phyloP scores from a whole-genome alignment of 2,329 filamentous ascomycete genomes.

The Penicillium sp. region DNA sequence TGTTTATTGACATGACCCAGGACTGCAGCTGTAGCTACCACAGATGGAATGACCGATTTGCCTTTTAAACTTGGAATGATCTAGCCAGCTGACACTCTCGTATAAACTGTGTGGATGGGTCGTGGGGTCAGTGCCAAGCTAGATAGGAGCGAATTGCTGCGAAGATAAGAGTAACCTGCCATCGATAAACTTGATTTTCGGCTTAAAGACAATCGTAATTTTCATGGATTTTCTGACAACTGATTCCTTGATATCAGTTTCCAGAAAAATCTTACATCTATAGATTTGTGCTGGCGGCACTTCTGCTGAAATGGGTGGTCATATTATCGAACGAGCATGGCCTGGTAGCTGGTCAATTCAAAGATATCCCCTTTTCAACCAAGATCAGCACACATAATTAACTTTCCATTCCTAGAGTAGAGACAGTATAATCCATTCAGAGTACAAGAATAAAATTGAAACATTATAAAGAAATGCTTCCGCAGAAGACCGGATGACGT shows the following conservation, averaged over 20 bases:
- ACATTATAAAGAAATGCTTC: neutral
- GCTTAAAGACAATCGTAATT: too few species aligned
- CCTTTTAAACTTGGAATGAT: neutral
- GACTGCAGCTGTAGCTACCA: neutral
- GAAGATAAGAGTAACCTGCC: neutral
- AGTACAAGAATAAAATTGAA: neutral
- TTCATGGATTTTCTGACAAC: too few species aligned
- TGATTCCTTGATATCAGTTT: too few species aligned
- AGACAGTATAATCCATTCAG: neutral
- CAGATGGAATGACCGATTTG: neutral
- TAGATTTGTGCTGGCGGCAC: too few species aligned
- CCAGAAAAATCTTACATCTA: too few species aligned
- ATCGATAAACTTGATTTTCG: neutral
- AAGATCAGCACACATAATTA: neutral
- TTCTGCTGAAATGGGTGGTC: too few species aligned
- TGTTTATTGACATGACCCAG: neutral
- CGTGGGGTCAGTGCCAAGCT: neutral
- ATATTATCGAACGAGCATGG: too few species aligned
- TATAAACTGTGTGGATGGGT: neutral
- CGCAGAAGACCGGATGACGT: neutral
- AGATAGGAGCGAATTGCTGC: neutral
- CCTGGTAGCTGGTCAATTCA: neutral
- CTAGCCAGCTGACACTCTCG: neutral
- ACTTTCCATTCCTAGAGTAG: neutral
- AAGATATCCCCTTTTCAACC: neutral